Base-by-base conservation (phyloP, 306 rosid genomes). In the Hippophae gyantsensis region DNA sequence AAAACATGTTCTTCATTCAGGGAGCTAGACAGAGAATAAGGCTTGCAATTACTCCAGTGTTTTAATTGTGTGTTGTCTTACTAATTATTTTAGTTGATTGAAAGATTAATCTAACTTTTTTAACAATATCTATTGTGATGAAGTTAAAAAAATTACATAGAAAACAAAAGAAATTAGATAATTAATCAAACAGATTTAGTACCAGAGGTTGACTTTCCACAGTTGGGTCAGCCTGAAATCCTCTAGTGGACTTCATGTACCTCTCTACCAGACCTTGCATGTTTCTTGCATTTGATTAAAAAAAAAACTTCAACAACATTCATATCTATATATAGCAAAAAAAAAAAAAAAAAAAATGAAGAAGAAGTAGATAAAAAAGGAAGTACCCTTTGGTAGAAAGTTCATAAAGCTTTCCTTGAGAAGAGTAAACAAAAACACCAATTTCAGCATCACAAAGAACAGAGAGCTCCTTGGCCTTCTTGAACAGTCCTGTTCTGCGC, bases 391-490 rank as follows among this genome's bases (percentile, higher is more conserved):
- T 82, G 66, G 97, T 86, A 78, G 95, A 79, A 2, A 86, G 84
- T 53, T 90, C 95, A 66, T 73, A 82, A 82, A 90, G 90, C 89
- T 86, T 90, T 60, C 97, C 97, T 66, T 86, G 90, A 13, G 95
- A 63, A 72, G 97, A 86, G 94, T 84, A 90, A 75, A 90, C 81
- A 86, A 90, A 38, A 12, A 90, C 58, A 43, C 95, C 97, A 77
- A 90, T 82, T 59, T 90, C 94, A 66, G 95, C 95, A 52, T 90
- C 97, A 73, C 97, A 90, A 38, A 90, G 79, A 56, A 86, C 94
- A 60, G 97, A 90, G 38, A 90, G 94, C 79, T 90, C 97, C 71
- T 82, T 86, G 2, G 97, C 97, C 85, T 90, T 90, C 90, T 90
- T 90, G 3, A 90, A 81, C 42, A 90, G 95, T 68, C 97, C 97